Evolutionary conservation across 2,329 filamentous ascomycete species (phyloP).

Genomic region (Leptodontidium sp.): DNA sequence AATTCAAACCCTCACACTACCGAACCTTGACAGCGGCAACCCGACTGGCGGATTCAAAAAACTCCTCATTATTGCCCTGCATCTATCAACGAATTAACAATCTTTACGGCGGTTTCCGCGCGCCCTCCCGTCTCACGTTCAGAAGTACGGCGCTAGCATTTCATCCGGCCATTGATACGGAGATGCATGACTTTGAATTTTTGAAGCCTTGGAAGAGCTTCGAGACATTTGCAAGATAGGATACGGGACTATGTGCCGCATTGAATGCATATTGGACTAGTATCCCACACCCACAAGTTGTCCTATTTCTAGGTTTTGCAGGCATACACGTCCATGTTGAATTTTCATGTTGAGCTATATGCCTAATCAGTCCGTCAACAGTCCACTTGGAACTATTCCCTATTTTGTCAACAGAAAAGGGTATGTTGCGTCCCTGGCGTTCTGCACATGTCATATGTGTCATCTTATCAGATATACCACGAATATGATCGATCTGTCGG

Average conservation of each 20-base stretch:
- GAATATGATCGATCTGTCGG: neutral
- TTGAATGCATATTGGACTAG: neutral
- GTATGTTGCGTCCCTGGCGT: neutral
- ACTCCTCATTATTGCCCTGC: neutral
- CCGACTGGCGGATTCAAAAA: conserved; percentile 6
- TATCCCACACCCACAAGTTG: neutral
- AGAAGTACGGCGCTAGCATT: neutral
- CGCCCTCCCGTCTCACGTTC: neutral
- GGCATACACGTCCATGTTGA: neutral
- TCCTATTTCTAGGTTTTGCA: neutral
- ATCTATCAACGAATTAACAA: neutral
- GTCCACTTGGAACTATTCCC: neutral
- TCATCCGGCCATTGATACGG: neutral
- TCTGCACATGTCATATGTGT: neutral
- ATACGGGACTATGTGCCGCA: neutral
- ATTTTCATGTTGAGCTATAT: neutral
- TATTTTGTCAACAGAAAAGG: neutral
- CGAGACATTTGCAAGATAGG: neutral
- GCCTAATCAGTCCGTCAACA: neutral
- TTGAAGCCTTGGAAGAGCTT: neutral
- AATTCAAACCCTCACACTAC: neutral
- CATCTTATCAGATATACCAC: neutral
- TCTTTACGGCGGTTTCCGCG: neutral
- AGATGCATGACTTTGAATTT: neutral
- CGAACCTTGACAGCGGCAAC: conserved; percentile 3